phyloP scores from a whole-genome alignment of 2,329 filamentous ascomycete species.

The Ceratocystis lukuohia region DNA sequence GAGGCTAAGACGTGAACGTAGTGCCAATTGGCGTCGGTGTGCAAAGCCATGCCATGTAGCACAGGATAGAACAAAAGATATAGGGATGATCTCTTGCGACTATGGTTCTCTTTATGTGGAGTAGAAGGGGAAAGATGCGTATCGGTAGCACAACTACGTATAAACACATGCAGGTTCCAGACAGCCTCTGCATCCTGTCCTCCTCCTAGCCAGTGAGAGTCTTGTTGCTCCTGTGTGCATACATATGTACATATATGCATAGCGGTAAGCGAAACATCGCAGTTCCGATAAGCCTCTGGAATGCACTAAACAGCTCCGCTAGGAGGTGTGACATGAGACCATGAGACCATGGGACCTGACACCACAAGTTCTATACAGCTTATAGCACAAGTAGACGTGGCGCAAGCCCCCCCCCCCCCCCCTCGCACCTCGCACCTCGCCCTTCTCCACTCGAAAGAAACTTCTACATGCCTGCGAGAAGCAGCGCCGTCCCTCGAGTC shows the following conservation, averaged over 20 bases:
- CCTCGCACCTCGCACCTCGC: too few species aligned
- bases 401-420: too few species aligned
- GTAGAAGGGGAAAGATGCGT: too few species aligned
- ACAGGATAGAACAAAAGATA: too few species aligned
- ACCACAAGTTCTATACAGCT: neutral
- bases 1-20: too few species aligned
- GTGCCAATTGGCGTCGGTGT: too few species aligned
- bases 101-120: too few species aligned
- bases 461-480: conserved; percentile 5
- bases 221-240: neutral
- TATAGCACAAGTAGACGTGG: too few species aligned
- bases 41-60: too few species aligned
- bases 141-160: neutral
- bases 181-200: too few species aligned
- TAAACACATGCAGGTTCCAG: neutral
- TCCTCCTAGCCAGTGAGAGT: neutral
- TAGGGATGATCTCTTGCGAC: too few species aligned
- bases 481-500: neutral
- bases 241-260: neutral
- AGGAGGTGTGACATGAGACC: neutral
- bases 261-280: neutral
- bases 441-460: neutral
- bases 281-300: neutral
- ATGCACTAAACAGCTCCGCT: neutral
- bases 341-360: neutral